A percentile compares a stretch with the other conserved stretches of the same genome.
Evolutionary conservation across 208 protist genomes (phyloP).

Genomic region (Angomonas ambiguus): DNA sequence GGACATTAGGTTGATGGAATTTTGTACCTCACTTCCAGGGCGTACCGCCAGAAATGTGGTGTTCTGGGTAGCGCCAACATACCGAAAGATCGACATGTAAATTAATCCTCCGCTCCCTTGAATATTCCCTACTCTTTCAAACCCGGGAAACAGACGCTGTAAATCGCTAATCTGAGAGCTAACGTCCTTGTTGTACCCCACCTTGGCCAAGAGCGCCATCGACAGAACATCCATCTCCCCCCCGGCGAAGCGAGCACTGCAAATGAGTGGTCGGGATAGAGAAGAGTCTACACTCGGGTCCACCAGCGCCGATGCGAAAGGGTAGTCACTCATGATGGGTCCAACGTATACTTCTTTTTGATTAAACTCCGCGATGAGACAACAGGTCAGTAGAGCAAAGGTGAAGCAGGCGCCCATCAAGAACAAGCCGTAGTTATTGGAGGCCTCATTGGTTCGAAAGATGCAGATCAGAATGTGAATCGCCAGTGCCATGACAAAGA

Average conservation of each 20-base stretch:
- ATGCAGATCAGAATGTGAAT: constrained; percentile 45
- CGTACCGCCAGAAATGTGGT: constrained; percentile 43
- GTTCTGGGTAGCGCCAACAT: constrained; percentile 13
- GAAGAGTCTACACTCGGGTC: neutral
- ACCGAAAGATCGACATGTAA: constrained; percentile 29
- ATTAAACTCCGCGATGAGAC: constrained; percentile 34
- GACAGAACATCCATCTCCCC: constrained; percentile 33
- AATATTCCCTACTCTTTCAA: constrained; percentile 10
- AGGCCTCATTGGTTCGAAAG: constrained; percentile 38
- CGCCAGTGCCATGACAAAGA: constrained; percentile 50
- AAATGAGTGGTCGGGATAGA: constrained; percentile 18
- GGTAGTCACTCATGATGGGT: neutral
- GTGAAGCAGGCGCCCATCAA: constrained; percentile 21
- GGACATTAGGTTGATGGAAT: constrained; percentile 40
- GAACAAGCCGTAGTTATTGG: constrained; percentile 37
- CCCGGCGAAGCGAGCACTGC: constrained; percentile 20
- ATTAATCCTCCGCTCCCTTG: constrained; percentile 17
- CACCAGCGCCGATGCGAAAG: no score
- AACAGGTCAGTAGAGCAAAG: constrained; percentile 45
- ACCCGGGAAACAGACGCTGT: constrained; percentile 47
- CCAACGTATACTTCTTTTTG: constrained; percentile 17
- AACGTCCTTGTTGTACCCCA: constrained; percentile 33
- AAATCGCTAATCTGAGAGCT: constrained; percentile 32
- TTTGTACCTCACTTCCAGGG: constrained; percentile 20
- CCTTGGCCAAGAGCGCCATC: constrained; percentile 60